A percentile compares a stretch with the other conserved stretches of the same genome.
Evolutionary conservation across 2,329 filamentous ascomycete species (phyloP).

Genomic region (Exophiala xenobiotica): DNA sequence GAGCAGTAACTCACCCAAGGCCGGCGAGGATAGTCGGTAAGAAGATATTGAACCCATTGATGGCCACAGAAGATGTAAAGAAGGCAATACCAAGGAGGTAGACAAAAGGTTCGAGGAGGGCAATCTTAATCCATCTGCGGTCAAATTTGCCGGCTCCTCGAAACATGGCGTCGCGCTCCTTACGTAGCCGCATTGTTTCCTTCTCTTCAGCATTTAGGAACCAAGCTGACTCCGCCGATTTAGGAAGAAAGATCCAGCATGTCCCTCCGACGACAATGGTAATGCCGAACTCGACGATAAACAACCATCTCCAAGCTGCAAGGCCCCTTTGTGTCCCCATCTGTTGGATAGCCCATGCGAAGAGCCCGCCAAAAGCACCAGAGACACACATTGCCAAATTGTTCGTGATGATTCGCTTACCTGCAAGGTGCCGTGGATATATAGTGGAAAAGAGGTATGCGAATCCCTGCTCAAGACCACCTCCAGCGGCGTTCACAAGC

Average conservation of each 20-base stretch:
- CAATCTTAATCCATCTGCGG: conserved; percentile 26
- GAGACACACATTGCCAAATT: conserved; percentile 15
- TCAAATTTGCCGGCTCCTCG: conserved; percentile 31
- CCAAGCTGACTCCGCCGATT: conserved; percentile 17
- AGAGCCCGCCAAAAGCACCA: conserved; percentile 3
- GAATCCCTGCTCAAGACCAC: conserved; percentile 14
- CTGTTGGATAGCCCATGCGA: conserved; percentile 12
- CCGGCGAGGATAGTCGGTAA: conserved; percentile 20
- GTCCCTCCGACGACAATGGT: conserved; percentile 31
- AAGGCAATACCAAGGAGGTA: conserved; percentile 27
- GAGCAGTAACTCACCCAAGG: conserved; percentile 10
- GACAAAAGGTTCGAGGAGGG: conserved; percentile 17
- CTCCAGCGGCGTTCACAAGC: conserved; percentile 30
- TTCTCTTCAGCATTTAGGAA: conserved; percentile 21
- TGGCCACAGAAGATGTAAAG: conserved; percentile 35
- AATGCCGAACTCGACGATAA: conserved; percentile 29
- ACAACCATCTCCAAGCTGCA: conserved; percentile 7
- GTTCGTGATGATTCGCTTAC: conserved; percentile 14
- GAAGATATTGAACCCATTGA: conserved; percentile 18
- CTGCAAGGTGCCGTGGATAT: conserved; percentile 11
- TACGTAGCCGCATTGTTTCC: conserved; percentile 22
- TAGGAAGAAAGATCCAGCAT: conserved; percentile 9
- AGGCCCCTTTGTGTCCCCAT: conserved; percentile 18
- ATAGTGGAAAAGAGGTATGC: conserved; percentile 18
- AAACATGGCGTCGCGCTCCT: conserved; percentile 33